Evolutionary conservation across 2,329 filamentous ascomycete genomes (phyloP), one percentile per base, ranked within the genome.

Genomic region (Myotisia sp.): DNA sequence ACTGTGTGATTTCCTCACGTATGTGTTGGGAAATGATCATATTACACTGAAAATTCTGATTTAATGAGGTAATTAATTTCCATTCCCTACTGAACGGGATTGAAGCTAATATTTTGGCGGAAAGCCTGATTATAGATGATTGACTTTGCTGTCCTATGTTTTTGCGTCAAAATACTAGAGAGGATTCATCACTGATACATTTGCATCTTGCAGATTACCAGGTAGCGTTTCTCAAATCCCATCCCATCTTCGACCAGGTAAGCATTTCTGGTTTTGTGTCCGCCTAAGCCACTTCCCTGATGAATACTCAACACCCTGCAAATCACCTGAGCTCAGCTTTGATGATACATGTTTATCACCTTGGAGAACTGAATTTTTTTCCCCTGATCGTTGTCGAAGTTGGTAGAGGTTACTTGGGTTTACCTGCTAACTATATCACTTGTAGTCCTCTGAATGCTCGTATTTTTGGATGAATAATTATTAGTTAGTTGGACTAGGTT

Each of bases 1-100:
- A 75, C 71, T 76, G 71, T 75, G 72, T 74, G 71, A 76, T 61
- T 64, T 56, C 56, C 54, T 54, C 58, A 54, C 51, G 53, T 56
- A 64, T 64, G 63, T 58, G 60, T 62, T 58, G 48, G 65, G 62
- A 56, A 46, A 67, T 74, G 70, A 74, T 69, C 68, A 63, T 62
- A 59, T 52, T 55, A 67, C 67, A 71, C 64, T 65, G 61, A 70
- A 71, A 72, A 75, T 71, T 75, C 71, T 76, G 71, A 76, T 75
- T 74, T 74, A 75, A 74, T 74, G 71, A 74, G 70, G 70, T 67
- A 50, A 48, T 59, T 55, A 27, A 29, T 18, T 24, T 8, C 9
- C 16, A 14, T 14, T 7, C 4, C 31, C 26, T 22, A 33, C 38
- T 29, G 34, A 39, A 42, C 42, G 34, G 29, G 24, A 43, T 33